Conservation (phyloP, 805 yeast species). For the Candida takata region DNA sequence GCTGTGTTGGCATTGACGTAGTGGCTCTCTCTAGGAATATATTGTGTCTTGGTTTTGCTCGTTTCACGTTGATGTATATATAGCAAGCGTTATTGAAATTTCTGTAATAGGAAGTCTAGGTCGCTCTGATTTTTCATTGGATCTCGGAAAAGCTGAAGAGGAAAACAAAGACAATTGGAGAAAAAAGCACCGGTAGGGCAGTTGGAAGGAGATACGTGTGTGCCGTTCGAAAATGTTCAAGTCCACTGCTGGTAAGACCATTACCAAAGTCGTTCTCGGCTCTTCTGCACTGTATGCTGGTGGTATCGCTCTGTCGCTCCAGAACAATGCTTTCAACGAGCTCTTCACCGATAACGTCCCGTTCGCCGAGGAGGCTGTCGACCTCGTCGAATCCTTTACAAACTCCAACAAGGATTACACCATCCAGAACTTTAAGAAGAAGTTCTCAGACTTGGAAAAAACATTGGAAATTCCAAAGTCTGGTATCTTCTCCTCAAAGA, state of each 20-base stretch:
- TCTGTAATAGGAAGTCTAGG: slow-evolving; percentile 5
- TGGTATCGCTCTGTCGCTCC: slow-evolving; percentile 51
- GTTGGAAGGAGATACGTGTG: too few relatives aligned
- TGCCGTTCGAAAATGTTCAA: too few relatives aligned
- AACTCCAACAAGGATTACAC: slow-evolving; percentile 22
- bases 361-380: slow-evolving; percentile 48
- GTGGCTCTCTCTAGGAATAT: too few relatives aligned
- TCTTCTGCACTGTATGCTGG: slow-evolving; percentile 42
- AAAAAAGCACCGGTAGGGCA: too few relatives aligned
- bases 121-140: slow-evolving; percentile 9
- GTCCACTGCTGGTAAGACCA: slow-evolving; percentile 26
- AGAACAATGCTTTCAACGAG: slow-evolving; percentile 55
- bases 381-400: slow-evolving; percentile 36
- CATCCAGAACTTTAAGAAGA: slow-evolving; percentile 30
- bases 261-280: slow-evolving; percentile 26
- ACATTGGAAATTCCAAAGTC: slow-evolving; percentile 33
- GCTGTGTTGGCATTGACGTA: too few relatives aligned
- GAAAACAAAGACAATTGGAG: neutral
- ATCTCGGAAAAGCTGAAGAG: neutral
- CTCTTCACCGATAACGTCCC: slow-evolving; percentile 59
- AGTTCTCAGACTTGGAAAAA: slow-evolving; percentile 32
- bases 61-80: neutral
- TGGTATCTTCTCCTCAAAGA: slow-evolving; percentile 30
- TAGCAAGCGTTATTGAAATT: neutral
- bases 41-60: neutral